These are phyloP conservation scores for Arachnomyces sp. DNA, from an alignment of 2,329 filamentous ascomycete species.

Conservation along the genomic window DNA sequence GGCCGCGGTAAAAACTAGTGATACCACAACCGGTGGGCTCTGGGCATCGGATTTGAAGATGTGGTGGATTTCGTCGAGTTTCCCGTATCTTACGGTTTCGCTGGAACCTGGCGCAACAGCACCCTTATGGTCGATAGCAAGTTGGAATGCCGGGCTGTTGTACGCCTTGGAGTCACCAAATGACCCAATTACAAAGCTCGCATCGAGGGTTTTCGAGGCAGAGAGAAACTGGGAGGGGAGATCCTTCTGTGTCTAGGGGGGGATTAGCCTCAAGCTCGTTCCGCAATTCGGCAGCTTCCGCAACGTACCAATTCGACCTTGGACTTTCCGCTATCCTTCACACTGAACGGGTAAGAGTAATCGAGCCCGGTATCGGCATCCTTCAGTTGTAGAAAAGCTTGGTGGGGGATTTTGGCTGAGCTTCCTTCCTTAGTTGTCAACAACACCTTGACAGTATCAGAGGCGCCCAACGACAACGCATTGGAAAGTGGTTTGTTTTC, in stretches of 20 bases:
- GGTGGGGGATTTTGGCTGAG: conserved; percentile 77
- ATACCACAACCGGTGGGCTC: conserved; percentile 73
- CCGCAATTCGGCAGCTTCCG: neutral
- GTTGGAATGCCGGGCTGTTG: conserved; percentile 62
- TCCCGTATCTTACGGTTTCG: conserved; percentile 73
- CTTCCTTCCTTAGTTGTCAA: conserved; percentile 73
- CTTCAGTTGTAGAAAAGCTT: conserved; percentile 79
- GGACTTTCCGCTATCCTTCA: conserved; percentile 84
- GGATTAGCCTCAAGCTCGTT: conserved; percentile 5
- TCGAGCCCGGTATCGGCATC: conserved; percentile 71
- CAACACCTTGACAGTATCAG: conserved; percentile 71
- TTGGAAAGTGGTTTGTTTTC: conserved; percentile 53
- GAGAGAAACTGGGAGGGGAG: conserved; percentile 74
- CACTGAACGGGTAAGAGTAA: conserved; percentile 70
- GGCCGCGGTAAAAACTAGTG: conserved; percentile 64
- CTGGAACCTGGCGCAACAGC: conserved; percentile 51
- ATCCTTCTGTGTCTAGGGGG: conserved; percentile 69
- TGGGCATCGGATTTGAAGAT: conserved; percentile 73
- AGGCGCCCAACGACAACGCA: conserved; percentile 54
- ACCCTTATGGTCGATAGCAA: conserved; percentile 58
- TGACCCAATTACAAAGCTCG: conserved; percentile 76
- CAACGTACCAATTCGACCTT: conserved; percentile 70
- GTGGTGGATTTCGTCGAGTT: conserved; percentile 78
- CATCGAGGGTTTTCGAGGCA: conserved; percentile 59
- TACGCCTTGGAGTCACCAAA: conserved; percentile 68